Percentiles rank a stretch among this genome's conserved stretches.
phyloP scores from a whole-genome alignment of 1,284 basidiomycete genomes.

The Moniliophthora roreri region DNA sequence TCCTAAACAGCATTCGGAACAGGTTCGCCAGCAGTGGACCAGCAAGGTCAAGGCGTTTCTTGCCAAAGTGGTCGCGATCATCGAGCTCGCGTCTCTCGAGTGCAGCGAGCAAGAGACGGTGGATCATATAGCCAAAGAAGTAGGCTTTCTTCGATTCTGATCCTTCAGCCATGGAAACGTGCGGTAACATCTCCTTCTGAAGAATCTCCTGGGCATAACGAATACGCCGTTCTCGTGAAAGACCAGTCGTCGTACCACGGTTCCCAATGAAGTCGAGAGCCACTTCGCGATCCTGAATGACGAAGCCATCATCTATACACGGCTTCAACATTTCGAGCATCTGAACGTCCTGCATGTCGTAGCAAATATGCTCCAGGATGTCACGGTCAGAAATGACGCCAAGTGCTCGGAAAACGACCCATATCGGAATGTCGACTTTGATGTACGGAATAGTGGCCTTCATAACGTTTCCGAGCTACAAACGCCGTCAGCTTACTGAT shows the following conservation, averaged over 20 bases:
- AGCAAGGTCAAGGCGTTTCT: conserved; percentile 95
- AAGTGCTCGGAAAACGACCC: conserved; percentile 97
- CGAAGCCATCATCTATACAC: conserved; percentile 98
- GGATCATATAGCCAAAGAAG: conserved; percentile 99
- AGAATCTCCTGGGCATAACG: conserved; percentile 97
- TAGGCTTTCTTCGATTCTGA: conserved; percentile 99
- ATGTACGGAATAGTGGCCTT: conserved; percentile 98
- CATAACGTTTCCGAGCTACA: conserved; percentile 88
- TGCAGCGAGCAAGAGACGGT: conserved; percentile 91
- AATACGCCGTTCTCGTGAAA: conserved; percentile 90
- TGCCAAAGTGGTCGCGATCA: conserved; percentile 99
- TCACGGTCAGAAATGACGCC: conserved; percentile 98
- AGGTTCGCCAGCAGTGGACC: conserved; percentile 94
- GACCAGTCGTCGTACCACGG: conserved; percentile 93
- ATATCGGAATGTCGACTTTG: conserved; percentile 97
- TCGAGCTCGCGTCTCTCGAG: conserved; percentile 95
- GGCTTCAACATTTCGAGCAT: conserved; percentile 99
- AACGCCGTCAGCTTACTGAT: conserved; percentile 7
- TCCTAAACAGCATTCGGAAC: conserved; percentile 97
- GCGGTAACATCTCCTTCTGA: conserved; percentile 98
- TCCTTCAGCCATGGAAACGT: conserved; percentile 94
- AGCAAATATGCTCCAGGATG: conserved; percentile 98
- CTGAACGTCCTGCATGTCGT: conserved; percentile 93
- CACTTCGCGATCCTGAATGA: conserved; percentile 96
- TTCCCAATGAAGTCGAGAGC: conserved; percentile 98